Conservation (phyloP, 2,329 filamentous ascomycete genomes). For the Capronia coronata region DNA sequence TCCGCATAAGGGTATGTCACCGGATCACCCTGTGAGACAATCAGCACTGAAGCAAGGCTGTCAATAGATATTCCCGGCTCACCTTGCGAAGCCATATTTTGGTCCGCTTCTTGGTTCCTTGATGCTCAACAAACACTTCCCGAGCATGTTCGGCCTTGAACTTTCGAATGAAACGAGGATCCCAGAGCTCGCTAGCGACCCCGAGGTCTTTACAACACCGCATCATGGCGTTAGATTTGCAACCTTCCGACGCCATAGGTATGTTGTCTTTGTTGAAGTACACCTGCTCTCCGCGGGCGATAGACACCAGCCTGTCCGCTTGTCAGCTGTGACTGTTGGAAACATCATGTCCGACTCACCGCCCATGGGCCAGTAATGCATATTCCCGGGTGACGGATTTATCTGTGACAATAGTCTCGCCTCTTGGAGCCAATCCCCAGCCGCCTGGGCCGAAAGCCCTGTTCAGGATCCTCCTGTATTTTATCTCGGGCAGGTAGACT, state of each 20-base stretch:
- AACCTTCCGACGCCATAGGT: slow-evolving; percentile 89
- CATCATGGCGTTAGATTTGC: slow-evolving; percentile 96
- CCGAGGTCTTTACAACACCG: slow-evolving; percentile 97
- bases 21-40: slow-evolving; percentile 52
- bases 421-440: slow-evolving; percentile 86
- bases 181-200: slow-evolving; percentile 92
- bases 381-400: slow-evolving; percentile 84
- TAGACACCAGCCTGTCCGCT: slow-evolving; percentile 67
- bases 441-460: slow-evolving; percentile 87
- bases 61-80: not conserved
- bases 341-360: slow-evolving; percentile 50
- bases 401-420: slow-evolving; percentile 76
- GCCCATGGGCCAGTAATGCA: slow-evolving; percentile 77
- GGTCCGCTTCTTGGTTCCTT: slow-evolving; percentile 76
- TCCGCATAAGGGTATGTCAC: slow-evolving; percentile 60
- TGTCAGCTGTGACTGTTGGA: slow-evolving; percentile 3
- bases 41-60: not conserved
- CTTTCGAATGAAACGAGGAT: slow-evolving; percentile 78
- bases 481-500: slow-evolving; percentile 94
- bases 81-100: slow-evolving; percentile 76
- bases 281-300: slow-evolving; percentile 88
- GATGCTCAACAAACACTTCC: slow-evolving; percentile 86
- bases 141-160: slow-evolving; percentile 70
- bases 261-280: slow-evolving; percentile 89
- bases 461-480: slow-evolving; percentile 88